Percentiles rank a stretch among this genome's conserved stretches.
Evolutionary conservation across 148 eudicot genomes (phyloP).

Genomic region (Heliosperma pusillum): DNA sequence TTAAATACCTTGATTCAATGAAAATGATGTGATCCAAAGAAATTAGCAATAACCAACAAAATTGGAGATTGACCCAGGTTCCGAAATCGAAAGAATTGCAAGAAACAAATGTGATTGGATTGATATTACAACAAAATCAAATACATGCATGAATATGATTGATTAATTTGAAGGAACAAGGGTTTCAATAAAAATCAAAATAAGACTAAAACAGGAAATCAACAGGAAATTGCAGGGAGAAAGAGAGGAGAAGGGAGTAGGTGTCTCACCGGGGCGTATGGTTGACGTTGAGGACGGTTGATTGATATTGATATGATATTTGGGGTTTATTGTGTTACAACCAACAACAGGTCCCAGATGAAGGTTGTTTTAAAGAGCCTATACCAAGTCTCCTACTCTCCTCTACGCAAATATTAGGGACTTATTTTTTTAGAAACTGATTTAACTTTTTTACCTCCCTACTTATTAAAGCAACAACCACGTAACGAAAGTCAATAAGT

Average conservation of each 20-base stretch:
- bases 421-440: too few species aligned
- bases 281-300: conserved; percentile 19
- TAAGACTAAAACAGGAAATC: neutral
- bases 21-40: neutral
- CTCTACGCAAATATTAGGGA: too few species aligned
- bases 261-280: conserved; percentile 12
- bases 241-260: neutral
- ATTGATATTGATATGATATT: neutral
- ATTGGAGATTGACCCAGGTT: conserved; percentile 26
- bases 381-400: too few species aligned
- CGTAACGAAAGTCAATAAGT: too few species aligned
- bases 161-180: neutral
- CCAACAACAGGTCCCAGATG: neutral
- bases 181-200: neutral
- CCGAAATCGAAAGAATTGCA: conserved; percentile 16
- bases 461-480: too few species aligned
- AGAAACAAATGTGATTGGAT: conserved; percentile 7
- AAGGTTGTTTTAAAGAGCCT: too few species aligned
- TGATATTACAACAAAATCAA: conserved; percentile 4
- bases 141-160: neutral
- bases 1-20: neutral
- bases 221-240: neutral
- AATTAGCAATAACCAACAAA: neutral
- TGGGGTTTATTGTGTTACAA: neutral
- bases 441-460: too few species aligned